Evolutionary conservation across 2,329 filamentous ascomycete genomes (phyloP).

Genomic region (Aspergillus sp.): DNA sequence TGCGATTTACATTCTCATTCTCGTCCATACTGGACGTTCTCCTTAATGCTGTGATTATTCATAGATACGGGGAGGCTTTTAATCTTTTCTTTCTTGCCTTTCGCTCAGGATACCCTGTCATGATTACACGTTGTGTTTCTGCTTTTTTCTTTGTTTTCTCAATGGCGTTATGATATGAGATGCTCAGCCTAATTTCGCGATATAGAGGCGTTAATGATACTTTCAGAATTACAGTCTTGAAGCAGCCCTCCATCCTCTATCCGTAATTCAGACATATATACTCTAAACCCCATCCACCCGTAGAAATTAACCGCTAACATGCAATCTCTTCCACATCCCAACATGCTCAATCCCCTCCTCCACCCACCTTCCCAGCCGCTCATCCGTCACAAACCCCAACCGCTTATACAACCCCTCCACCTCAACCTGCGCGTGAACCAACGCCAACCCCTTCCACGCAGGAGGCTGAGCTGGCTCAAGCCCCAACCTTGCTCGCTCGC

Average conservation of each 20-base stretch:
- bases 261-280: background rate
- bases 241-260: background rate
- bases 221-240: background rate
- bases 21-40: slow-evolving; percentile 1
- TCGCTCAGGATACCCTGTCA: slow-evolving; percentile 38
- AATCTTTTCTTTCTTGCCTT: slow-evolving; percentile 18
- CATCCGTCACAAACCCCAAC: slow-evolving; percentile 73
- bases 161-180: slow-evolving; percentile 12
- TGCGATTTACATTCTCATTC: slow-evolving; percentile 10
- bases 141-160: slow-evolving; percentile 9
- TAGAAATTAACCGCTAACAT: slow-evolving; percentile 11
- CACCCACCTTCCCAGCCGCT: slow-evolving; percentile 71
- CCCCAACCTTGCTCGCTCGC: slow-evolving; percentile 43
- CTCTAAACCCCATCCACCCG: background rate
- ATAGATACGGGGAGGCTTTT: slow-evolving; percentile 14
- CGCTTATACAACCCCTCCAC: slow-evolving; percentile 66
- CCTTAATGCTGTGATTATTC: slow-evolving; percentile 14
- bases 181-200: slow-evolving; percentile 1
- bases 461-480: background rate
- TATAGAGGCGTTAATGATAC: slow-evolving; percentile 14
- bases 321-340: slow-evolving; percentile 70
- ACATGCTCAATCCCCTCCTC: slow-evolving; percentile 85
- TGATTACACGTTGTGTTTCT: slow-evolving; percentile 23
- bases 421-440: slow-evolving; percentile 74
- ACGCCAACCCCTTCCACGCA: slow-evolving; percentile 70